Conservation (phyloP, 2,329 filamentous ascomycete genomes). For the Microcyclospora pomicola region DNA sequence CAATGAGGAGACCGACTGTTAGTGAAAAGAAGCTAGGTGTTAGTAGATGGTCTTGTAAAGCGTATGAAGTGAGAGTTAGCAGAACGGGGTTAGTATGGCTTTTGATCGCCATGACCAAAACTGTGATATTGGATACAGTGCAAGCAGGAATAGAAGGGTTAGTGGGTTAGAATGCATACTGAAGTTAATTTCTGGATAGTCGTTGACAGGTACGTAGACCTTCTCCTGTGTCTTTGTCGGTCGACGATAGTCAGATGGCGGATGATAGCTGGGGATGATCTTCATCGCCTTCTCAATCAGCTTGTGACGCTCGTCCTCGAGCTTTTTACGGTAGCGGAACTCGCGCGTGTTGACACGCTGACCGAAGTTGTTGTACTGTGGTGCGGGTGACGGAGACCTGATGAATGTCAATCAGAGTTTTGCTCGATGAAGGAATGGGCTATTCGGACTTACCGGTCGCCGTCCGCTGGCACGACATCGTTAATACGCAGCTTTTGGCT, state of each 20-base stretch:
- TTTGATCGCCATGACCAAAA: constrained; percentile 21
- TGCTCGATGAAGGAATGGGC: background rate
- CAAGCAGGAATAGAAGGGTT: constrained; percentile 28
- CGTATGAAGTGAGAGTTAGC: constrained; percentile 15
- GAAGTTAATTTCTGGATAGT: constrained; percentile 99
- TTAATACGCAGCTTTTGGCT: constrained; percentile 98
- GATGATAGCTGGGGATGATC: constrained; percentile 98
- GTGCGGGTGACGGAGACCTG: constrained; percentile 88
- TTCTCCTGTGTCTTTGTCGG: constrained; percentile 99
- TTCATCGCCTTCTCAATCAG: constrained; percentile 99
- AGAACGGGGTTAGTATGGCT: constrained; percentile 19
- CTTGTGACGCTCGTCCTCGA: constrained; percentile 98
- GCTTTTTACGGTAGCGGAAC: constrained; percentile 92
- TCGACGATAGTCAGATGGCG: constrained; percentile 93
- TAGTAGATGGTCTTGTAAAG: constrained; percentile 27
- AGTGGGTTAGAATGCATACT: constrained; percentile 99
- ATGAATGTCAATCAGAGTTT: constrained; percentile 3
- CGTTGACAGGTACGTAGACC: constrained; percentile 99
- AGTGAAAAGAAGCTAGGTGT: constrained; percentile 74
- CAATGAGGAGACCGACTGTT: constrained; percentile 99
- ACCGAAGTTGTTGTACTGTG: constrained; percentile 98
- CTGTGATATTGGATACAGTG: constrained; percentile 10
- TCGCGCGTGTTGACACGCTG: constrained; percentile 98
- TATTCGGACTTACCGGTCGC: constrained; percentile 59
- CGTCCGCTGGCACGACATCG: constrained; percentile 93